A percentile compares a stretch with the other conserved stretches of the same genome.
Evolutionary conservation across 108 stramenopile species (phyloP).

Genomic region (Stephanodiscus triporus): DNA sequence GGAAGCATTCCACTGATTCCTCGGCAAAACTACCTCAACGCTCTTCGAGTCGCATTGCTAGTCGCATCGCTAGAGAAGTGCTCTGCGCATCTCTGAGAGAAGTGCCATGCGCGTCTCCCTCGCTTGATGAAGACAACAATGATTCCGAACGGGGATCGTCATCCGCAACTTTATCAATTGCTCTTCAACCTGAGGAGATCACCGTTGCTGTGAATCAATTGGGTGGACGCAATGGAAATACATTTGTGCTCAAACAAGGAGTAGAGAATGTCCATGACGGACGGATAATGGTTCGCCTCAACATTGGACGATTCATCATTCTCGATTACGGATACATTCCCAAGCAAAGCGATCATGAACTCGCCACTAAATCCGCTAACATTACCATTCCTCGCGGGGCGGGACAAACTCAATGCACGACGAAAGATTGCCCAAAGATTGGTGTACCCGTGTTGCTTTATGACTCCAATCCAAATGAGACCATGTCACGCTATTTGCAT

Average conservation of each 20-base stretch:
- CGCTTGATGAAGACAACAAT: too few relatives aligned
- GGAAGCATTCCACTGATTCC: too few relatives aligned
- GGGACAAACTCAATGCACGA: constrained; percentile 61
- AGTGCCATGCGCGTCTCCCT: too few relatives aligned
- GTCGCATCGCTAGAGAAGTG: too few relatives aligned
- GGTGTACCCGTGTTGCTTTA: constrained; percentile 76
- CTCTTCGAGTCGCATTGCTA: too few relatives aligned
- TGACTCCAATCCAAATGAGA: constrained; percentile 72
- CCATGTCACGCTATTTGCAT: constrained; percentile 68
- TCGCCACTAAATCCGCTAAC: constrained; percentile 43
- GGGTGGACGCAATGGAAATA: constrained; percentile 81
- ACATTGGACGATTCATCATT: constrained; percentile 83
- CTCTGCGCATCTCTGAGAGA: too few relatives aligned
- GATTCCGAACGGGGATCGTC: too few relatives aligned
- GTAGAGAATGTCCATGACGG: constrained; percentile 75
- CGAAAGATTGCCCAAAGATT: constrained; percentile 59
- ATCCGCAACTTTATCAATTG: too few relatives aligned
- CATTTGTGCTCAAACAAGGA: constrained; percentile 68
- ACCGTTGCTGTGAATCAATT: constrained; percentile 60
- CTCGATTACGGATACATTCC: constrained; percentile 74
- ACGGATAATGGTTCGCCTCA: constrained; percentile 86
- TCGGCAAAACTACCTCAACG: too few relatives aligned
- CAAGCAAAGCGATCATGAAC: constrained; percentile 49
- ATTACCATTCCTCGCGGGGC: constrained; percentile 69
- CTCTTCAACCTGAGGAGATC: constrained; percentile 58